These are phyloP conservation scores for Luvunga scandens DNA, from an alignment of 345 rosid species.

Conservation along the genomic window DNA sequence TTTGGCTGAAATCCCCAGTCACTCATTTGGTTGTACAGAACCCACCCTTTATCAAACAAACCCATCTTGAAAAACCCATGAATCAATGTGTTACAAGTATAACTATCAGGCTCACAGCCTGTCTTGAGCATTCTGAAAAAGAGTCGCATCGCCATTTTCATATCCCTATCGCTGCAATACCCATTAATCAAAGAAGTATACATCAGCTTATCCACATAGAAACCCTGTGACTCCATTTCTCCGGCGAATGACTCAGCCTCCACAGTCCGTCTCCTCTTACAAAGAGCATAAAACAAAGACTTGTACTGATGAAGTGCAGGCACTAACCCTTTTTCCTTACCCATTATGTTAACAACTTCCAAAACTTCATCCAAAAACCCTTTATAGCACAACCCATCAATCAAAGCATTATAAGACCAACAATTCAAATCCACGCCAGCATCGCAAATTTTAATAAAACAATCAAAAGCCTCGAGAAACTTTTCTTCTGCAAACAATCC, in stretches of 20 bases:
- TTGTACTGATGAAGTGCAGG: conserved; percentile 44
- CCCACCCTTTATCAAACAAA: conserved; percentile 44
- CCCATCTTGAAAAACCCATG: conserved; percentile 56
- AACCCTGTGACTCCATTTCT: conserved; percentile 55
- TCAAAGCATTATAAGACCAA: conserved; percentile 45
- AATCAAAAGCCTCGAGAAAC: conserved; percentile 51
- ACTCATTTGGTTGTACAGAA: conserved; percentile 39
- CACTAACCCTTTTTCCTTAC: conserved; percentile 34
- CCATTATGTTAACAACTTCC: conserved; percentile 43
- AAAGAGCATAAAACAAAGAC: conserved; percentile 63
- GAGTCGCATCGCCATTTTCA: conserved; percentile 61
- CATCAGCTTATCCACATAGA: conserved; percentile 53
- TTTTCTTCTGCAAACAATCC: conserved; percentile 36
- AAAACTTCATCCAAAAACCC: conserved; percentile 53
- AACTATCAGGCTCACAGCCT: conserved; percentile 50
- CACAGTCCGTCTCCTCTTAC: conserved; percentile 40
- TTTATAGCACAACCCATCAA: conserved; percentile 44
- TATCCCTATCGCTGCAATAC: conserved; percentile 47
- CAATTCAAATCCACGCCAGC: conserved; percentile 34
- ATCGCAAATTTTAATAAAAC: conserved; percentile 27
- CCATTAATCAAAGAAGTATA: conserved; percentile 50
- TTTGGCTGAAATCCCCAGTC: conserved; percentile 34
- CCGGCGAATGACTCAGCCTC: conserved; percentile 53
- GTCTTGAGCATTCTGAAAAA: conserved; percentile 60
- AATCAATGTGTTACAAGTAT: conserved; percentile 58